phyloP scores from a whole-genome alignment of 352 stramenopile species.

The Globisporangium cederbergense region DNA sequence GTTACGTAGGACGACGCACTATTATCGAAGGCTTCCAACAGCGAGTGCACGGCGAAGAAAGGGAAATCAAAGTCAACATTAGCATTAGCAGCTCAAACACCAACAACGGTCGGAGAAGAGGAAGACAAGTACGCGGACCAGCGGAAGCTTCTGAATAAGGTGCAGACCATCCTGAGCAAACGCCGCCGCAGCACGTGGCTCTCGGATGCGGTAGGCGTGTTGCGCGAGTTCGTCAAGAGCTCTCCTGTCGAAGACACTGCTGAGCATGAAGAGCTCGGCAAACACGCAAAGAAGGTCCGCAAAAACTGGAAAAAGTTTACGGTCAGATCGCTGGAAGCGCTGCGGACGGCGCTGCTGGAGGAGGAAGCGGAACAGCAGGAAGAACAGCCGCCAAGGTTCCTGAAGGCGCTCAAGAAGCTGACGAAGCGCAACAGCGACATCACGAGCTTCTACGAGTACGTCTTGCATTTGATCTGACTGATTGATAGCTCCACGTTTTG shows the following conservation, averaged over 20 bases:
- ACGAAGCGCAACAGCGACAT: not conserved
- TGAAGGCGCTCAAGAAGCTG: constrained; percentile 12
- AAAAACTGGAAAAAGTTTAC: constrained; percentile 1
- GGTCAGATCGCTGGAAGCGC: not conserved
- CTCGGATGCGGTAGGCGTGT: constrained; percentile 6
- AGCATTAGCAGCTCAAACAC: not conserved
- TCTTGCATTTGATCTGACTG: not conserved
- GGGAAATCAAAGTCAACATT: not conserved
- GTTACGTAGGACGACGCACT: not conserved
- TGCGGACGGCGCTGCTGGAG: constrained; percentile 10
- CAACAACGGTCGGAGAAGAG: not conserved
- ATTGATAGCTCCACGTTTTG: not conserved
- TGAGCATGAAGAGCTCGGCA: not conserved
- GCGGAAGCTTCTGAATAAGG: not conserved
- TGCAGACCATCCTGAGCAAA: constrained; percentile 2
- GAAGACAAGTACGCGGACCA: not conserved
- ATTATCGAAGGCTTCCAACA: not conserved
- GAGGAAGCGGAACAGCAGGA: not conserved
- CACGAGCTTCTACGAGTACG: constrained; percentile 8
- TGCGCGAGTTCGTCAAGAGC: constrained; percentile 5
- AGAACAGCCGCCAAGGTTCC: constrained; percentile 7
- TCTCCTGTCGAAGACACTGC: not conserved
- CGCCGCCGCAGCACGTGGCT: not conserved
- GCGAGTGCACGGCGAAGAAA: not conserved
- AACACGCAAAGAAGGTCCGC: not conserved